Evolutionary conservation across 345 rosid species (phyloP).

Genomic region (Brassica nigra): DNA sequence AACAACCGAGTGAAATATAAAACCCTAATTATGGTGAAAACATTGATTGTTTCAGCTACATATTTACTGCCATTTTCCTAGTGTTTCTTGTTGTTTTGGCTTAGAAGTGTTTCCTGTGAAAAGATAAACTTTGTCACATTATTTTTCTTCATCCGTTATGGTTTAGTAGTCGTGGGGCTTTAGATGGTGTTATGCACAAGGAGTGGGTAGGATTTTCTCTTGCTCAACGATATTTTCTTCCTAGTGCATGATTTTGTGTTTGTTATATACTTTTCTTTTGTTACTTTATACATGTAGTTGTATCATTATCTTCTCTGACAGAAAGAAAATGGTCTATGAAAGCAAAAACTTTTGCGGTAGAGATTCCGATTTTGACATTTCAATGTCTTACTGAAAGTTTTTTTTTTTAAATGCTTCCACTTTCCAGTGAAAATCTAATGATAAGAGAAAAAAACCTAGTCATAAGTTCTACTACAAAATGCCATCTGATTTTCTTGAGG

Average conservation of each 20-base stretch:
- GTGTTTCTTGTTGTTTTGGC: conserved; percentile 3
- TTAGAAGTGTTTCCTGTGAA: background rate
- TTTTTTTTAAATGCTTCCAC: conserved; percentile 20
- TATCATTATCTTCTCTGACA: conserved; percentile 39
- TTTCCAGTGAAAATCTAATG: conserved; percentile 29
- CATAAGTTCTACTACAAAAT: conserved; percentile 32
- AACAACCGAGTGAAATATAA: background rate
- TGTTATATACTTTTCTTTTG: conserved; percentile 29
- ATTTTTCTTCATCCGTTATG: conserved; percentile 24
- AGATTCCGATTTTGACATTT: conserved; percentile 77
- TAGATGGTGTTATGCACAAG: background rate
- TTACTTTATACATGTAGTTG: conserved; percentile 12
- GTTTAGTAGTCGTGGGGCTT: conserved; percentile 5
- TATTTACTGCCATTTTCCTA: conserved; percentile 1
- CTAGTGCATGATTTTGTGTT: conserved; percentile 20
- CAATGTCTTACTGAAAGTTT: conserved; percentile 51
- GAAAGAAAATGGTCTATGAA: conserved; percentile 46
- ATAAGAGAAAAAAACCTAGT: conserved; percentile 38
- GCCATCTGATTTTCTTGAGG: conserved; percentile 19
- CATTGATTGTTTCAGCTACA: background rate
- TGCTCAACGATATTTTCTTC: conserved; percentile 15
- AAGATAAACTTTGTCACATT: conserved; percentile 34
- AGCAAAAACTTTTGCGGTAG: conserved; percentile 46
- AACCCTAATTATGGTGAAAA: conserved; percentile 30
- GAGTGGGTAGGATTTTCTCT: conserved; percentile 31